Evolutionary conservation across 768 basidiomycete genomes (phyloP).

Genomic region (Crepidotus variabilis): DNA sequence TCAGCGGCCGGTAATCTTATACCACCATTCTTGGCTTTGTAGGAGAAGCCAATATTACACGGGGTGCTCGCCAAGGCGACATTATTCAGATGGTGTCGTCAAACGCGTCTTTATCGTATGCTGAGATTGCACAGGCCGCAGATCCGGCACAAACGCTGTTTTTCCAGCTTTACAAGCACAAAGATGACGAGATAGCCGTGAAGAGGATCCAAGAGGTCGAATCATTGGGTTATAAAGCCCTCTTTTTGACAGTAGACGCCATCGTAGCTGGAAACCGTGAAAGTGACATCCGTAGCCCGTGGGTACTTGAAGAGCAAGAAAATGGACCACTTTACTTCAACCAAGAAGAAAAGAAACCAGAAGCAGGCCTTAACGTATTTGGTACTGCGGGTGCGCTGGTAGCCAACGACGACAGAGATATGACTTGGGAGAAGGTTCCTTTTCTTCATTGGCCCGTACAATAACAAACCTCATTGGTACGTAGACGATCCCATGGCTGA

Average conservation of each 20-base stretch:
- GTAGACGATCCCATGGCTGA: slow-evolving; percentile 75
- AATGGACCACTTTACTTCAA: slow-evolving; percentile 25
- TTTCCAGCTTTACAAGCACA: slow-evolving; percentile 87
- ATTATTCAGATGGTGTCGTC: slow-evolving; percentile 87
- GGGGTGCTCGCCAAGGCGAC: slow-evolving; percentile 57
- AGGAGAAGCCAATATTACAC: slow-evolving; percentile 83
- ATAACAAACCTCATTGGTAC: neutral
- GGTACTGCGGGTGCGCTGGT: slow-evolving; percentile 70
- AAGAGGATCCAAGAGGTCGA: slow-evolving; percentile 70
- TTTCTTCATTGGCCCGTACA: neutral
- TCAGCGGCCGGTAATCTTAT: neutral
- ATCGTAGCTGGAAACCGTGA: slow-evolving; percentile 81
- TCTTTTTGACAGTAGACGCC: slow-evolving; percentile 91
- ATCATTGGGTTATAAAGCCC: slow-evolving; percentile 75
- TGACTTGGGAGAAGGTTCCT: slow-evolving; percentile 71
- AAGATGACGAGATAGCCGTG: slow-evolving; percentile 61
- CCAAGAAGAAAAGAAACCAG: slow-evolving; percentile 26
- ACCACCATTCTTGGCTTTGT: slow-evolving; percentile 3
- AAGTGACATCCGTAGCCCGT: slow-evolving; percentile 62
- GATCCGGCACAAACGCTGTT: slow-evolving; percentile 59
- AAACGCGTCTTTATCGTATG: slow-evolving; percentile 68
- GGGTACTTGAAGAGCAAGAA: slow-evolving; percentile 55
- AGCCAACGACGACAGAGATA: slow-evolving; percentile 64
- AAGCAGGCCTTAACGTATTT: slow-evolving; percentile 34
- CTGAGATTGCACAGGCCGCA: slow-evolving; percentile 56